A percentile compares a stretch with the other conserved stretches of the same genome.
phyloP scores from a whole-genome alignment of 106 monocot species.

The Hemerocallis citrina region DNA sequence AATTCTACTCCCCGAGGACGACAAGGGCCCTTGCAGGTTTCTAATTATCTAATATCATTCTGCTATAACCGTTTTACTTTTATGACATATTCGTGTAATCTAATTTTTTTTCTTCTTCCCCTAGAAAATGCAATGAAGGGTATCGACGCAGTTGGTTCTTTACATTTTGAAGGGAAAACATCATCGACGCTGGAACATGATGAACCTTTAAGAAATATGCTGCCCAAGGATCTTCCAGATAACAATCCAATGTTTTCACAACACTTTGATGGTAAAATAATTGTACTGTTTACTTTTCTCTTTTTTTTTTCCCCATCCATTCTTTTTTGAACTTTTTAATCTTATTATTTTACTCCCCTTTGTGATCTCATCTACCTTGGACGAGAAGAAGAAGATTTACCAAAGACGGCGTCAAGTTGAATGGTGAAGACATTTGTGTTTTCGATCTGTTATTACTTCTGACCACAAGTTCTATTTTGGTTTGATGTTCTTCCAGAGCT shows the following conservation, averaged over 20 bases:
- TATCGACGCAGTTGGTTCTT: neutral
- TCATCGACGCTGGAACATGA: neutral
- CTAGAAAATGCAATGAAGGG: constrained; percentile 7
- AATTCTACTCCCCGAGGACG: neutral
- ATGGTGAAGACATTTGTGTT: too few species aligned
- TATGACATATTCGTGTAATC: neutral
- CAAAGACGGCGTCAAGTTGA: constrained; percentile 3
- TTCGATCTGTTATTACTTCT: too few species aligned
- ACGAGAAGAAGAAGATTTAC: neutral
- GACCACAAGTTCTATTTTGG: too few species aligned
- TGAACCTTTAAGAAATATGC: neutral
- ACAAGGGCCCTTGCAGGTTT: constrained; percentile 5
- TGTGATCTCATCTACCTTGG: neutral
- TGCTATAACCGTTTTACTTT: neutral
- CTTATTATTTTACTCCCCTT: neutral
- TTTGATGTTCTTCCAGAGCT: too few species aligned
- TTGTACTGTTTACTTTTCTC: neutral
- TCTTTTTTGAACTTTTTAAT: neutral
- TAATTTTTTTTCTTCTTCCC: neutral
- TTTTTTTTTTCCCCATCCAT: neutral
- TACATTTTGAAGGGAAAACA: neutral
- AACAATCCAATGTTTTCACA: neutral
- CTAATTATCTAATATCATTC: neutral
- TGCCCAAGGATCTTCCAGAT: neutral
- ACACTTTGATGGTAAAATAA: neutral